Evolutionary conservation across 495 filamentous ascomycete species (phyloP), one percentile per base, ranked within the genome.

Genomic region (Talaromyces adpressus): DNA sequence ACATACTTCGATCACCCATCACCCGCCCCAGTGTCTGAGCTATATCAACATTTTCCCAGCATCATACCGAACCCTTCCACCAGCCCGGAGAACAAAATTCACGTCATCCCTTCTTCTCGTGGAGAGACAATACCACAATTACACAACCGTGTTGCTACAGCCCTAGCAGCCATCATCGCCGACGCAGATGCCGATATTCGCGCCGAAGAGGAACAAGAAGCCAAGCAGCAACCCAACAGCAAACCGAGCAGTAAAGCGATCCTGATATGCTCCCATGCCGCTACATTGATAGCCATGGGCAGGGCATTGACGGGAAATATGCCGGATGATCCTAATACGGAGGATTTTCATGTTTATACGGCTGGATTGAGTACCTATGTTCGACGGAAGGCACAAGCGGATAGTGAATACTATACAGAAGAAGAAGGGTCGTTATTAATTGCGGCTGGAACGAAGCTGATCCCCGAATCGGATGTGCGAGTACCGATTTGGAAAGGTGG

Each of bases 291-390:
- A 69, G 89, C 89, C 6, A 86, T 92, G 61, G 94, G 92, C 2
- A 82, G 94, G 12, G 84, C 81, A 5, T 76, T 98, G 66, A 96
- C 91, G 14, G 91, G 90, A 0, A 62, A 69, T 3, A 89, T 92
- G 86, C 91, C 91, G 0, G 80, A 82, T 8, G 85, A 89, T 72
- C 69, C 80, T 41, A 81, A 78, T 6, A 81, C 79, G 64, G 87
- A 92, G 63, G 94, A 98, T 72, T 97, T 97, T 68, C 78, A 79
- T 61, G 87, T 91, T n/a, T 96, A 88, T 67, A 97, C 94, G 16
- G 92, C 90, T 68, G 87, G 88, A 1, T 65, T 98, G 65, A 90
- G 84, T 63, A 87, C 79, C 23, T 91, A 89, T 73, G 69, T 68
- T 20, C 68, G 84, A 14, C 71, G 76, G 41, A 71, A 70, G 34